Conservation (phyloP, 139 green algal species). For the Coelastrella sp. region DNA sequence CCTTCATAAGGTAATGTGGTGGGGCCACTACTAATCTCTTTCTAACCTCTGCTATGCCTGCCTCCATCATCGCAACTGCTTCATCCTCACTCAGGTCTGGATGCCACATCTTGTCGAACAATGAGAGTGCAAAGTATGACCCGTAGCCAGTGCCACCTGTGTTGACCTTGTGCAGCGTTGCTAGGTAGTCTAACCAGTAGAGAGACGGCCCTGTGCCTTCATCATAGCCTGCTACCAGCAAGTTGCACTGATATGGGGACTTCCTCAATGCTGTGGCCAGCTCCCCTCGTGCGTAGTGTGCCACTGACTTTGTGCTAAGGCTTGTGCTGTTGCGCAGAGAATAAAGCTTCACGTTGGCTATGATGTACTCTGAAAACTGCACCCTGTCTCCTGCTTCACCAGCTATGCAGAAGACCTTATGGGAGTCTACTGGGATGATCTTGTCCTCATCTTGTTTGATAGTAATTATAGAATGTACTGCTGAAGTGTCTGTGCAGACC, state of each 20-base stretch:
- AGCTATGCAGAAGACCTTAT: conserved; percentile 92
- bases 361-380: conserved; percentile 91
- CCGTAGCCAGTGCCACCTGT: conserved; percentile 96
- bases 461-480: conserved; percentile 92
- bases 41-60: conserved; percentile 89
- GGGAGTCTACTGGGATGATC: conserved; percentile 84
- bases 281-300: conserved; percentile 93
- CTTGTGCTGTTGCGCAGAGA: conserved; percentile 82
- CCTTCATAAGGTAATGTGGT: conserved; percentile 93
- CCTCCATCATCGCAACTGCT: conserved; percentile 90
- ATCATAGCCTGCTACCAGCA: conserved; percentile 96
- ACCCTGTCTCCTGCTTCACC: conserved; percentile 93
- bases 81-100: conserved; percentile 89
- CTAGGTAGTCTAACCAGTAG: conserved; percentile 99
- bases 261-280: conserved; percentile 94
- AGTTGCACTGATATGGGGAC: conserved; percentile 94
- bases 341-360: conserved; percentile 96
- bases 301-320: conserved; percentile 92
- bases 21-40: conserved; percentile 89
- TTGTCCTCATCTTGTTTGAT: conserved; percentile 99
- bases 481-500: conserved; percentile 91
- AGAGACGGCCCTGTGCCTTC: conserved; percentile 82
- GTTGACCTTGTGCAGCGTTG: conserved; percentile 97
- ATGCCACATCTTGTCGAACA: conserved; percentile 97
- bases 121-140: conserved; percentile 93